Conservation (phyloP, 768 basidiomycete species). For the Tricholoma furcatifolium region DNA sequence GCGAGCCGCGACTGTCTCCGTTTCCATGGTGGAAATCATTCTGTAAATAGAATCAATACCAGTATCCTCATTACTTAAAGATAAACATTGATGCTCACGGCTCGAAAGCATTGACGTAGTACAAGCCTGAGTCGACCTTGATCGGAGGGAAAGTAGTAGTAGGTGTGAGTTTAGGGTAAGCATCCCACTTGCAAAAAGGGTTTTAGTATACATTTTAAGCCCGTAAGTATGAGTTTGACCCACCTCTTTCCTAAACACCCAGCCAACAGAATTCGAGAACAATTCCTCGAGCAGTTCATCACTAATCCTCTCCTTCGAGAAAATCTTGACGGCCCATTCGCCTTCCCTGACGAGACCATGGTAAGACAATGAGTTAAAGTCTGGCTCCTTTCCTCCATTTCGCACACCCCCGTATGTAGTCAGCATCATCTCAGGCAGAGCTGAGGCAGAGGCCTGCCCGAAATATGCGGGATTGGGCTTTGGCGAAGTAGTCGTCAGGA, state of each 20-base stretch:
- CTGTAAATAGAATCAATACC: slow-evolving; percentile 31
- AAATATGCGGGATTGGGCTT: slow-evolving; percentile 69
- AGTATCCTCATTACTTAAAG: neutral
- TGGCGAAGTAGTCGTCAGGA: slow-evolving; percentile 75
- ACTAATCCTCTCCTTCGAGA: slow-evolving; percentile 62
- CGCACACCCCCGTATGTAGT: slow-evolving; percentile 68
- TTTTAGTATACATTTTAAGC: neutral
- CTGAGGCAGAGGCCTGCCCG: slow-evolving; percentile 40
- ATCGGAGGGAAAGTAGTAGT: slow-evolving; percentile 71
- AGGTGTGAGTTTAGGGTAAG: slow-evolving; percentile 74
- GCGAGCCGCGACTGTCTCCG: slow-evolving; percentile 79
- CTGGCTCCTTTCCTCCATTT: slow-evolving; percentile 57
- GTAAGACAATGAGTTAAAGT: slow-evolving; percentile 88
- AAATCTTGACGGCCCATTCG: slow-evolving; percentile 85
- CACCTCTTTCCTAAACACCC: slow-evolving; percentile 82
- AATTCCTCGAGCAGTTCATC: slow-evolving; percentile 69
- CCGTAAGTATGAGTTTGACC: neutral
- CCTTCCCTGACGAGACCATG: slow-evolving; percentile 56
- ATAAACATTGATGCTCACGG: slow-evolving; percentile 49
- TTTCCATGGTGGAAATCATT: slow-evolving; percentile 93
- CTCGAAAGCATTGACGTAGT: slow-evolving; percentile 93
- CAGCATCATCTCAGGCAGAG: slow-evolving; percentile 63
- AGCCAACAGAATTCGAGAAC: slow-evolving; percentile 69
- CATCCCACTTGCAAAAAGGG: slow-evolving; percentile 59
- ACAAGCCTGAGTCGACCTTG: slow-evolving; percentile 74